These are phyloP conservation scores for Coemansia sp. DNA, from an alignment of 192 early-diverging fungal genomes.

Conservation along the genomic window DNA sequence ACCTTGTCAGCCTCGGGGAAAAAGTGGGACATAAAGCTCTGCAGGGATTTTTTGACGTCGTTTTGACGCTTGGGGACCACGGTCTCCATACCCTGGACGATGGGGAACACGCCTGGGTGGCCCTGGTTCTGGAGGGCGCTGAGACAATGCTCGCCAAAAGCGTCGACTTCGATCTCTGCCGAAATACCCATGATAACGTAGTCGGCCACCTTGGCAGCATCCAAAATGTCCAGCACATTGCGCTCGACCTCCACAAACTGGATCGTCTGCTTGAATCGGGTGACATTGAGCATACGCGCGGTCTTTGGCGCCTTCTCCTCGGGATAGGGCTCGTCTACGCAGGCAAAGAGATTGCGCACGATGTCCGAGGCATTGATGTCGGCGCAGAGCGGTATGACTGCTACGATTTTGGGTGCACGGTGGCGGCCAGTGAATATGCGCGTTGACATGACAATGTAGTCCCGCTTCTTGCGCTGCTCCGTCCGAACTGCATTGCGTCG, in stretches of 20 bases:
- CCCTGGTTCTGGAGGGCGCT: conserved; percentile 88
- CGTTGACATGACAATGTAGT: conserved; percentile 66
- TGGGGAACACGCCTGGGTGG: conserved; percentile 71
- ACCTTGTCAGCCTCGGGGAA: conserved; percentile 85
- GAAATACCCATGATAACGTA: conserved; percentile 87
- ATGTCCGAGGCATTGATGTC: conserved; percentile 63
- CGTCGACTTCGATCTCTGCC: conserved; percentile 89
- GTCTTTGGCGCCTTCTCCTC: conserved; percentile 22
- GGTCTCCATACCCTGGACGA: conserved; percentile 73
- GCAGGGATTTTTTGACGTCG: conserved; percentile 84
- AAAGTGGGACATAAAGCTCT: conserved; percentile 82
- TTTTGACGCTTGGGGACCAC: conserved; percentile 66
- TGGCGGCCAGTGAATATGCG: conserved; percentile 83
- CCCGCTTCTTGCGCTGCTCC: conserved; percentile 81
- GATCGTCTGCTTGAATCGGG: conserved; percentile 90
- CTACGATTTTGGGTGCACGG: conserved; percentile 88
- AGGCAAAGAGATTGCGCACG: conserved; percentile 54
- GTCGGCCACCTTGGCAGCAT: conserved; percentile 91
- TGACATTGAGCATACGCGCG: conserved; percentile 52
- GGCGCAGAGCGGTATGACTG: conserved; percentile 86
- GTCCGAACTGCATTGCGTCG: conserved; percentile 81
- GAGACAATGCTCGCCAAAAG: conserved; percentile 86
- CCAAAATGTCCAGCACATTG: conserved; percentile 83
- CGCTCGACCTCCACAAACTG: conserved; percentile 80
- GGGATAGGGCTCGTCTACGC: conserved; percentile 60